Evolutionary conservation across 1,284 basidiomycete genomes (phyloP).

Genomic region (Irpex sp.): DNA sequence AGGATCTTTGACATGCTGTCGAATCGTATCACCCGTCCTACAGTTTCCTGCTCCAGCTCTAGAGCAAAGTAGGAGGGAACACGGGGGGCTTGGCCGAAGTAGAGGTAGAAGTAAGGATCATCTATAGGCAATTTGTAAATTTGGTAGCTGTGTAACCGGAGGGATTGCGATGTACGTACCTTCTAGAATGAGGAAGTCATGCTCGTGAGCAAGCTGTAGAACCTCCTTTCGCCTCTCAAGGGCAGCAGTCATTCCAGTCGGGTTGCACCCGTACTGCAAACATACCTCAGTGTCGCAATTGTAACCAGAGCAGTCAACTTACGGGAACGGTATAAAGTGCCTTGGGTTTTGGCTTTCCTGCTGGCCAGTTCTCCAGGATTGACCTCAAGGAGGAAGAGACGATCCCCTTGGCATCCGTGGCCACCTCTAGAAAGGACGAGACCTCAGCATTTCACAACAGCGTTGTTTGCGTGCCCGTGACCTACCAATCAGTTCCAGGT

Average conservation of each 20-base stretch:
- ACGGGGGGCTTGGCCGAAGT: slow-evolving; percentile 62
- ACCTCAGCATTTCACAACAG: not conserved
- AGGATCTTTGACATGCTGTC: slow-evolving; percentile 89
- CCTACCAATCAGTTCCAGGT: slow-evolving; percentile 62
- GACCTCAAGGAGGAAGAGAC: slow-evolving; percentile 58
- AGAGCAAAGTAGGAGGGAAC: slow-evolving; percentile 79
- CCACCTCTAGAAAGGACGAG: slow-evolving; percentile 55
- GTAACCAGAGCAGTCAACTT: slow-evolving; percentile 21
- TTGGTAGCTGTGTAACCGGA: not conserved
- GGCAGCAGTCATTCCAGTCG: slow-evolving; percentile 72
- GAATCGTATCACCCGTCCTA: slow-evolving; percentile 79
- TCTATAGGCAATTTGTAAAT: slow-evolving; percentile 36
- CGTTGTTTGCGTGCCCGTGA: slow-evolving; percentile 4
- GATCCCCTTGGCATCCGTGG: slow-evolving; percentile 80
- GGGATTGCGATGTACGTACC: slow-evolving; percentile 39
- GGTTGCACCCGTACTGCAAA: slow-evolving; percentile 71
- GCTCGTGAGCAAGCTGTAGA: slow-evolving; percentile 67
- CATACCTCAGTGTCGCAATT: not conserved
- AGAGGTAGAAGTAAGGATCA: slow-evolving; percentile 78
- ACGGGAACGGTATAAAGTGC: slow-evolving; percentile 82
- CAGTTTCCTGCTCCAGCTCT: slow-evolving; percentile 56
- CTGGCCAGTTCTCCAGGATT: slow-evolving; percentile 76
- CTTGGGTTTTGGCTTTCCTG: slow-evolving; percentile 69
- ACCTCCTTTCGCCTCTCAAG: slow-evolving; percentile 73
- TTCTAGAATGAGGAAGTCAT: slow-evolving; percentile 83